Evolutionary conservation across 2,329 filamentous ascomycete species (phyloP).

Genomic region (Phialocephala sp.): DNA sequence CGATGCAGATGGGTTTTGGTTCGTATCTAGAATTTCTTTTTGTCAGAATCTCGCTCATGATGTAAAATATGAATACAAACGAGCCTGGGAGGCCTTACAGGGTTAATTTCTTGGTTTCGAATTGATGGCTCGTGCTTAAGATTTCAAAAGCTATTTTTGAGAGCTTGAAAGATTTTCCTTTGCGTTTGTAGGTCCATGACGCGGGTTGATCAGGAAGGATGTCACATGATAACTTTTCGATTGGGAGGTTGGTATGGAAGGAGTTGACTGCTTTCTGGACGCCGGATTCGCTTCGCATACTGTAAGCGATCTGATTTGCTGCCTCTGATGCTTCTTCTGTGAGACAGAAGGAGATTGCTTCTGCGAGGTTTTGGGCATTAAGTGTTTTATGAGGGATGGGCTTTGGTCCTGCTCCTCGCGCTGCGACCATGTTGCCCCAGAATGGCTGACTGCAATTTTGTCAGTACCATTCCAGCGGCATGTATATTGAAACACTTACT

Average conservation of each 20-base stretch:
- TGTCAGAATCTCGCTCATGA: no score
- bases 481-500: slow-evolving; percentile 27
- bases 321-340: slow-evolving; percentile 60
- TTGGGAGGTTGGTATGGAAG: slow-evolving; percentile 70
- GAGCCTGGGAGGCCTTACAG: not conserved
- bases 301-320: slow-evolving; percentile 54
- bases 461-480: not conserved
- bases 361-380: slow-evolving; percentile 65
- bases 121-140: slow-evolving; percentile 10
- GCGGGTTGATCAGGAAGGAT: slow-evolving; percentile 60
- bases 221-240: slow-evolving; percentile 68
- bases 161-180: slow-evolving; percentile 41
- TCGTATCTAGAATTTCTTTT: not conserved
- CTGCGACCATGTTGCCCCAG: slow-evolving; percentile 76
- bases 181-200: slow-evolving; percentile 36
- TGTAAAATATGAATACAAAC: no score
- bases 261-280: slow-evolving; percentile 64
- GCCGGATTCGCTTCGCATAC: slow-evolving; percentile 67
- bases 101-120: slow-evolving; percentile 9
- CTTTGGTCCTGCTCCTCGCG: slow-evolving; percentile 70
- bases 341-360: slow-evolving; percentile 65
- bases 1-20: slow-evolving; percentile 35
- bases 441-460: slow-evolving; percentile 62
- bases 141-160: slow-evolving; percentile 26
- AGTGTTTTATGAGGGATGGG: slow-evolving; percentile 71